These are phyloP conservation scores for Wickerhamomyces sp. DNA, from an alignment of 1,139 yeast genomes.

Conservation along the genomic window DNA sequence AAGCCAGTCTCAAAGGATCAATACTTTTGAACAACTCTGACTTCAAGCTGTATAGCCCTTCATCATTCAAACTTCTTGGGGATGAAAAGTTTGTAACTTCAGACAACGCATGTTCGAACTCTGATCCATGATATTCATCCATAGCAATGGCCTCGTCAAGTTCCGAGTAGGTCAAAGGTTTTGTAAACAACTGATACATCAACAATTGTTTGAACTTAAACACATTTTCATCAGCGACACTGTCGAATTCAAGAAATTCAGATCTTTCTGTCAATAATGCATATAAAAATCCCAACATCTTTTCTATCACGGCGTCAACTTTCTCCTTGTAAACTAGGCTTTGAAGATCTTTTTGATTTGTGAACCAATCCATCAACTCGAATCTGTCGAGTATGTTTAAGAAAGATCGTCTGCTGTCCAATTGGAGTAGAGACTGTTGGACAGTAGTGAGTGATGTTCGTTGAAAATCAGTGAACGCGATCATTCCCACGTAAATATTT, in stretches of 20 bases:
- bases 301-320: slow-evolving; percentile 44
- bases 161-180: slow-evolving; percentile 51
- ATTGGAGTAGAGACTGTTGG: slow-evolving; percentile 47
- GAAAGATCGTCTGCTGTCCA: slow-evolving; percentile 33
- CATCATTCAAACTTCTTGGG: slow-evolving; percentile 51
- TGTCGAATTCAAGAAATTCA: slow-evolving; percentile 32
- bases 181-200: slow-evolving; percentile 43
- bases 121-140: slow-evolving; percentile 30
- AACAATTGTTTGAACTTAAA: slow-evolving; percentile 33
- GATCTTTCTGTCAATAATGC: slow-evolving; percentile 51
- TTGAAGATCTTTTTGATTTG: slow-evolving; percentile 30
- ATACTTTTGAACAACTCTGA: slow-evolving; percentile 36
- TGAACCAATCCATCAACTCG: slow-evolving; percentile 53
- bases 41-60: slow-evolving; percentile 50
- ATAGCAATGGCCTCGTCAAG: slow-evolving; percentile 36
- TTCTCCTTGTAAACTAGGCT: slow-evolving; percentile 57
- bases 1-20: slow-evolving; percentile 32
- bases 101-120: slow-evolving; percentile 33
- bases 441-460: slow-evolving; percentile 52
- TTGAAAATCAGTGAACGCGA: slow-evolving; percentile 25
- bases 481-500: slow-evolving; percentile 29
- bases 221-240: slow-evolving; percentile 25
- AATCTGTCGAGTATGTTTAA: slow-evolving; percentile 55
- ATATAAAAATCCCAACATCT: slow-evolving; percentile 51
- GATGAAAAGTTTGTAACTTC: slow-evolving; percentile 46